These are phyloP conservation scores for Kwoniella newhampshirensis DNA, from an alignment of 768 basidiomycete species.

Conservation along the genomic window DNA sequence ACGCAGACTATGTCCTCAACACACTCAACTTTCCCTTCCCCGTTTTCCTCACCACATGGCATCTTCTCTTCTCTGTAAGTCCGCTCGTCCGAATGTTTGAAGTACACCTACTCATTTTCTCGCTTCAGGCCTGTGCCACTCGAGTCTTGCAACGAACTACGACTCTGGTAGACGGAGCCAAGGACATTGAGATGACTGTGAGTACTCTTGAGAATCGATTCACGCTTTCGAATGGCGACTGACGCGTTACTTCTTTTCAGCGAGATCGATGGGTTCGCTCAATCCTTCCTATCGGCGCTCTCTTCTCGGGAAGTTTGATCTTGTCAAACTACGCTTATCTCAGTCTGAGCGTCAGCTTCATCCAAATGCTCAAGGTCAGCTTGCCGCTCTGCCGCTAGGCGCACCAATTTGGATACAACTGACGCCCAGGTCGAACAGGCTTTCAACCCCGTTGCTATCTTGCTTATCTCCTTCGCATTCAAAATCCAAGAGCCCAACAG, in stretches of 20 bases:
- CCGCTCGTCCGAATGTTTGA: neutral
- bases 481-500: slow-evolving; percentile 83
- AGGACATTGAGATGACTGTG: slow-evolving; percentile 62
- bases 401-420: neutral
- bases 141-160: slow-evolving; percentile 50
- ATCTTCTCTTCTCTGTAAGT: slow-evolving; percentile 66
- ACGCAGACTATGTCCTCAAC: slow-evolving; percentile 51
- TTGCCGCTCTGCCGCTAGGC: neutral
- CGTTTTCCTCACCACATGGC: slow-evolving; percentile 89
- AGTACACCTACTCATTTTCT: neutral
- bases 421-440: slow-evolving; percentile 25
- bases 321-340: slow-evolving; percentile 93
- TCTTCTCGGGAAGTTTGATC: slow-evolving; percentile 91
- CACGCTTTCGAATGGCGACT: neutral
- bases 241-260: slow-evolving; percentile 14
- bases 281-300: slow-evolving; percentile 89
- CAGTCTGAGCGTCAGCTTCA: slow-evolving; percentile 84
- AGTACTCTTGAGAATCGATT: slow-evolving; percentile 7
- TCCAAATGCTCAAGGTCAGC: slow-evolving; percentile 91
- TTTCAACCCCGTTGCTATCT: slow-evolving; percentile 54
- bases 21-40: slow-evolving; percentile 79
- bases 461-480: slow-evolving; percentile 89
- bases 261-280: slow-evolving; percentile 65
- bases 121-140: slow-evolving; percentile 41
- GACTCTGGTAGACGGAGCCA: slow-evolving; percentile 51